Base-by-base conservation (phyloP, 2,329 filamentous ascomycete genomes). In the Ophiostoma ips region DNA sequence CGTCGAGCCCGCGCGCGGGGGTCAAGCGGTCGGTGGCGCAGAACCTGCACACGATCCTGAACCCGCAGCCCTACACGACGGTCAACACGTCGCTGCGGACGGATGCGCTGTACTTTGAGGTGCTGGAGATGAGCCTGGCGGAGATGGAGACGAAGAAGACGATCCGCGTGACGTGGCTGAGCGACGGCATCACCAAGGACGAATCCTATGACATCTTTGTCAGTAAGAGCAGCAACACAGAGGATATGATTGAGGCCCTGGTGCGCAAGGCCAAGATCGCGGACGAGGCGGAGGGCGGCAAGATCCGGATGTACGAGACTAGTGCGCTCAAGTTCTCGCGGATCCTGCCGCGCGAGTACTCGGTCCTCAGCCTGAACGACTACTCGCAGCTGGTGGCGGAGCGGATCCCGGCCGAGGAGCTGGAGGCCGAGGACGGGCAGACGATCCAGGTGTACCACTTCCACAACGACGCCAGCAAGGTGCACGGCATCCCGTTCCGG, bases 141-240 rank as follows among this genome's bases (percentile, higher is more conserved):
- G 94, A 98, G 64, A 73, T 94, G 40, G 92, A 98, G 61, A 92
- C 86, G 51, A 92, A 94, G 71, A 95, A 94, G 70, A 79, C 71
- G 51, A 70, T 96, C 55, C 90, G 86, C 64, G 68, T 98, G 45
- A 85, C 74, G 1, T 90, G 84, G 79, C 71, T 98, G 43, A 84
- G 83, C 37, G 92, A 98, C 55, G 92, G 92, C 40, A 83, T 96
- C 55, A 80, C 80, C 11, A 96, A 95, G 70, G 89, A 95, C 12
- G 88, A 95, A 59, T 71, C 73, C 2, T 77, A 79, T 54, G 89
- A 95, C 57, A 67, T 96, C 38, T 78, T 98, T 50, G 87, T 96
- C 5, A 81, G 87, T 54, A 95, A 94, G 67, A 87, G 81, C 55
- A 87, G 88, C 12, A 83, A 75, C 15, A 77, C 95, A 33, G 75